Evolutionary conservation across 2,329 filamentous ascomycete genomes (phyloP).

Genomic region (Cercospora sesami): DNA sequence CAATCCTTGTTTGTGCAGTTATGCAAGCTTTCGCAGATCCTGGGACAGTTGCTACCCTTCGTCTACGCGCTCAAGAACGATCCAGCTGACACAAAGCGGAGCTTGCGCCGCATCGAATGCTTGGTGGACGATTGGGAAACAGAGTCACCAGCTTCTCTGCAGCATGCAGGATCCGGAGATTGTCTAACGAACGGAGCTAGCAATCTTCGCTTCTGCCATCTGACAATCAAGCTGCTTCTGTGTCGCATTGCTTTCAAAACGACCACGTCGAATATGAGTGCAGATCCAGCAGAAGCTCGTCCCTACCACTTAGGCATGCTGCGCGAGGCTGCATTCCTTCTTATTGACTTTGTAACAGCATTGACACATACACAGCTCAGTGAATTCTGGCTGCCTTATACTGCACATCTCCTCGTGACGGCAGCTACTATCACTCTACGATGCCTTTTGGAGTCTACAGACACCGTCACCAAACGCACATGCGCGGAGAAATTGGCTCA

Average conservation of each 20-base stretch:
- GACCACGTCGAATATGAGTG: slow-evolving; percentile 30
- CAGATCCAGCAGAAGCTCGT: slow-evolving; percentile 28
- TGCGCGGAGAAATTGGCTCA: slow-evolving; percentile 40
- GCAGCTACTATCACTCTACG: slow-evolving; percentile 56
- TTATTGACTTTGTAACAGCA: slow-evolving; percentile 53
- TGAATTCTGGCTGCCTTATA: slow-evolving; percentile 56
- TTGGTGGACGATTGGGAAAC: slow-evolving; percentile 40
- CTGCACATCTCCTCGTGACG: slow-evolving; percentile 55
- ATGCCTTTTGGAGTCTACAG: slow-evolving; percentile 54
- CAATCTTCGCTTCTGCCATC: slow-evolving; percentile 45
- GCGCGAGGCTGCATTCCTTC: slow-evolving; percentile 51
- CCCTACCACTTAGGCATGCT: slow-evolving; percentile 46
- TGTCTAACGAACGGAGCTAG: slow-evolving; percentile 29
- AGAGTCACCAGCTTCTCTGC: slow-evolving; percentile 34
- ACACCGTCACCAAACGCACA: slow-evolving; percentile 49
- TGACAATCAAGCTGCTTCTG: slow-evolving; percentile 44
- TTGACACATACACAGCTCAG: slow-evolving; percentile 50
- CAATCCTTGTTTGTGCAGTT: slow-evolving; percentile 56
- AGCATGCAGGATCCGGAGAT: not conserved
- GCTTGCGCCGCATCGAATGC: slow-evolving; percentile 38
- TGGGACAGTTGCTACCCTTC: slow-evolving; percentile 43
- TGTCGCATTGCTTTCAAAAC: slow-evolving; percentile 38
- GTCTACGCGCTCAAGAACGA: slow-evolving; percentile 42
- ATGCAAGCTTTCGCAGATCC: slow-evolving; percentile 50
- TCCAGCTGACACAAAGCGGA: slow-evolving; percentile 32